Percentiles rank a stretch among this genome's conserved stretches.
These are phyloP conservation scores for Globisporangium megalacanthum DNA, from an alignment of 352 stramenopile species.

Conservation along the genomic window DNA sequence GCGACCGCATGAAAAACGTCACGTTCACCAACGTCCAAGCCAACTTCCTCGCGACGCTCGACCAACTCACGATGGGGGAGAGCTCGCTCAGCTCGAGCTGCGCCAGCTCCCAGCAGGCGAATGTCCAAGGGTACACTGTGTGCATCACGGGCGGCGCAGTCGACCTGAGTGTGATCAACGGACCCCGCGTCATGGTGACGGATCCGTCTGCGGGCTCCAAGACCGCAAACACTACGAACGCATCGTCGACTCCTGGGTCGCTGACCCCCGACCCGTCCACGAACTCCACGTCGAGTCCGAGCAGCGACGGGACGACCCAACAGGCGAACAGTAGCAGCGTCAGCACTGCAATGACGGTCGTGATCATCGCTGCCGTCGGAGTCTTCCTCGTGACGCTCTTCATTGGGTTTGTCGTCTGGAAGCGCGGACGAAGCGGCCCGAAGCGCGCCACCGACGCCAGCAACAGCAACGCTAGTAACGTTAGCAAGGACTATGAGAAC, in stretches of 20 bases:
- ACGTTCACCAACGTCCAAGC: slow-evolving; percentile 8
- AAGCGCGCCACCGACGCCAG: neutral
- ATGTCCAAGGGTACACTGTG: slow-evolving; percentile 1
- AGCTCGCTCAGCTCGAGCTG: neutral
- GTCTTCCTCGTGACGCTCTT: neutral
- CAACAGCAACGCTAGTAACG: neutral
- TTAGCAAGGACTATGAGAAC: neutral
- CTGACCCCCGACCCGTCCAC: too few species aligned
- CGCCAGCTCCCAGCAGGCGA: neutral
- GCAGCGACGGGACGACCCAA: too few species aligned
- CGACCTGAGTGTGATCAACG: slow-evolving; percentile 3
- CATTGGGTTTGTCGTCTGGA: neutral
- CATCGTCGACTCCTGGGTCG: neutral
- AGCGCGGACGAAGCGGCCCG: neutral
- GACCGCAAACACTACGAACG: neutral
- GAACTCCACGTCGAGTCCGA: too few species aligned
- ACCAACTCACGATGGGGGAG: neutral
- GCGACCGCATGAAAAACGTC: neutral
- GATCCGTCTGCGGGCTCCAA: neutral
- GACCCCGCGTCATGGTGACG: neutral
- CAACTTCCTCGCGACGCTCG: slow-evolving; percentile 2
- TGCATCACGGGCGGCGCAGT: slow-evolving; percentile 5
- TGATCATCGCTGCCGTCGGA: neutral
- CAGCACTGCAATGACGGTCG: neutral
- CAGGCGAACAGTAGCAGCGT: neutral